Evolutionary conservation across 495 filamentous ascomycete species (phyloP), one percentile per base, ranked within the genome.

Genomic region (Penicillium herquei): DNA sequence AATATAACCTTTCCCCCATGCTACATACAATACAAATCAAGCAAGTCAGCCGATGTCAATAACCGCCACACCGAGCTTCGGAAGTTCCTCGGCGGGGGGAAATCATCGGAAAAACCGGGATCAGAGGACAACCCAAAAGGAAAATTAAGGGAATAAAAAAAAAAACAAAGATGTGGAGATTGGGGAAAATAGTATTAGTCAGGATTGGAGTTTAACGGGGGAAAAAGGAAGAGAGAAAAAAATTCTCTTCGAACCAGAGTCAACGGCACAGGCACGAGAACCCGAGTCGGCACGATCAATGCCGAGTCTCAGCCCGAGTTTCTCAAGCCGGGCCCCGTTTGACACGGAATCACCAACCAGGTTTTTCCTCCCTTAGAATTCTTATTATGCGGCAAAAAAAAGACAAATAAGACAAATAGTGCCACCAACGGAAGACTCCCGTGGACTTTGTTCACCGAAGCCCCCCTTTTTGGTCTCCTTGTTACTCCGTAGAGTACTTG

Each of bases 281-380:
- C 13, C 26, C 57, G 58, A 65, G 33, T 65, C 65, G 65, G 65
- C 62, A 63, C 54, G 32, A 56, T 3, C 42, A 30, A 57, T 63
- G 56, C 60, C 60, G 55, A 63, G 44, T 62, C 5, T 10, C 43
- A 35, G 34, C 54, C 59, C 59, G 59, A 62, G 47, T 21, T 14
- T 26, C 14, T 32, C 16, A 51, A 42, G 39, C 52, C 59, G 55
- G 55, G 59, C 59, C 55, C 59, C 52, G 47, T 58, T 55, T 44
- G 44, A 45, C 52, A 47, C 40, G 42, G 43, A 33, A 49, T 49
- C 18, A 14, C 26, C 30, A 46, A 46, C 43, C 43, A 46, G 11
- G 43, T 31, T 32, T 46, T 46, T 46, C 6, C 8, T 6, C 14
- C n/a, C 9, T 32, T 31, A 2, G 21, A 6, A 9, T 31, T 39